These are phyloP conservation scores for Aureoboletus auriporus DNA, from an alignment of 768 basidiomycete species.

Conservation along the genomic window DNA sequence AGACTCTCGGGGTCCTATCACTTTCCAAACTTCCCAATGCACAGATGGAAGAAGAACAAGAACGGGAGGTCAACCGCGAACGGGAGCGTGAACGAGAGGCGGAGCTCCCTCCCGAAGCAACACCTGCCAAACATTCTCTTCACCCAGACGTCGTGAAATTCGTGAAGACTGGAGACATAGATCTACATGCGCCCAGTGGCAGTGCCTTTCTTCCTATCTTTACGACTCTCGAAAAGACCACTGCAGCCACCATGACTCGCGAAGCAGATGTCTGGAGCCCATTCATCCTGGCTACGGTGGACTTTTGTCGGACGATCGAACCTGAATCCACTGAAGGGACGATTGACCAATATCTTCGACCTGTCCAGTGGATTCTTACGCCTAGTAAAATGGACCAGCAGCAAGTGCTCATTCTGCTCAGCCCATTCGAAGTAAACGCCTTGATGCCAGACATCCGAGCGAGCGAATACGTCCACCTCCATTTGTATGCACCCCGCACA, in stretches of 20 bases:
- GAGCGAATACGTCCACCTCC: constrained; percentile 1
- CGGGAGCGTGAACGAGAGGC: no score
- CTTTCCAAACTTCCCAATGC: not conserved
- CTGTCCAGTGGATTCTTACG: constrained; percentile 1
- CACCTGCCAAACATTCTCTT: no score
- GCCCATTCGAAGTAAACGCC: not conserved
- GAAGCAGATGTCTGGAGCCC: not conserved
- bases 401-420: not conserved
- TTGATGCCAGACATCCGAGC: not conserved
- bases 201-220: no score
- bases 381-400: not conserved
- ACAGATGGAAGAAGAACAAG: no score
- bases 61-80: no score
- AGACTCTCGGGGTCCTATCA: constrained; percentile 6
- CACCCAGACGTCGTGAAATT: no score
- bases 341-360: not conserved
- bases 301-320: not conserved
- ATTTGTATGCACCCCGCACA: constrained; percentile 1
- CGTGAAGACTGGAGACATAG: no score
- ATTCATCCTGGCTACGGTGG: not conserved
- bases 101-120: no score
- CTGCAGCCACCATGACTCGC: not conserved
- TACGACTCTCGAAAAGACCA: not conserved
- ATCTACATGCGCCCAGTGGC: no score
- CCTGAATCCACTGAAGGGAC: not conserved